Base-by-base conservation (phyloP, 129 eudicot genomes). In the Glebionis coronaria region DNA sequence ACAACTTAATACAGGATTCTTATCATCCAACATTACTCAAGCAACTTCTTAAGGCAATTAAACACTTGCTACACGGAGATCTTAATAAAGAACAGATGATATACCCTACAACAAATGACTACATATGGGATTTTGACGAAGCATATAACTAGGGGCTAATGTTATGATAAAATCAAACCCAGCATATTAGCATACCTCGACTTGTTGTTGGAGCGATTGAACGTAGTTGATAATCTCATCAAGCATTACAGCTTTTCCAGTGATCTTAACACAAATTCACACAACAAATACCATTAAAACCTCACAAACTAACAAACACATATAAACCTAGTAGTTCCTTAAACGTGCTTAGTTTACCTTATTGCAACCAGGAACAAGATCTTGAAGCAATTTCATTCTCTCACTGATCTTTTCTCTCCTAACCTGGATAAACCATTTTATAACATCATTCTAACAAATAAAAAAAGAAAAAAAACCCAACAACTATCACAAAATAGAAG, bases 361-460 rank as follows among this genome's bases (percentile, higher is more conserved):
- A 65, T 83, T 88, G 86, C 98, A 92, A 59, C 98, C 98, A 65
- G 98, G 98, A 68, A 92, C 98, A 56, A 92, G 89, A 64, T 92
- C 98, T 86, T 92, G 98, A 68, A 92, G 95, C 82, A 88, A 75
- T 65, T 85, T 80, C 98, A 92, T 92, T 44, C 98, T 90, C 87
- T 92, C 98, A 79, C 98, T 92, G 15, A 92, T 92, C 80, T 78
- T 88, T 18, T 92, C 98, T 78, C 98, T 88, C 80, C 98, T 88
- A 73, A 92, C 91, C 98, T 92, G 74, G 44, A 73, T 50, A 38
- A 54, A 58, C 27, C 44, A 57, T 49, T 21, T 15, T 21, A 14
- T 58, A 65, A 68, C 59, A 56, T 62, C 73, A 72, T 52, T 64
- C 61, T n/a, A 45, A 13, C 42, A 49, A 28, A n/a, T n/a, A 23